Evolutionary conservation across 208 protist genomes (phyloP), one percentile per base, ranked within the genome.

Genomic region (Leishmania tropica): DNA sequence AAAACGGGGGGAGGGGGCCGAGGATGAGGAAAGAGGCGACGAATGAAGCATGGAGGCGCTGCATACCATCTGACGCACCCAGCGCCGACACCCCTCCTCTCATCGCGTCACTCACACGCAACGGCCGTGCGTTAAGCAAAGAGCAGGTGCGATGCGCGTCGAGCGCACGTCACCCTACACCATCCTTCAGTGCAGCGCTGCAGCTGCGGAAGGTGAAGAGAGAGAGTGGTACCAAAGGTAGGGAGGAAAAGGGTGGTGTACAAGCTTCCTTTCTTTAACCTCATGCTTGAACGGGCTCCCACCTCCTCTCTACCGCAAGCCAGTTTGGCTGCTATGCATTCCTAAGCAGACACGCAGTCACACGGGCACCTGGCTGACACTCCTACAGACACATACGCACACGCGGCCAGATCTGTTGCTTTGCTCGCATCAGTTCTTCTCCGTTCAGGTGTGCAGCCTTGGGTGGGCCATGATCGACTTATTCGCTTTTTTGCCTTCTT

Each of bases 381-480:
- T 13, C 51, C 58, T n/a, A n/a, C 72, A 83, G 21, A 65, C 4
- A 80, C 64, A 79, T 37, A 48, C 45, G 35, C 67, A 80, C 62
- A 21, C 37, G 56, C 56, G 65, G 10, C 62, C 56, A 81, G 4
- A 40, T 21, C 2, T 48, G 19, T 15, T 74, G 42, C 28, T 11
- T 45, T 51, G 54, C 13, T 54, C 28, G 70, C 40, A 54, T 35
- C 64, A 19, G 17, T 17, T 47, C 28, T 74, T 54, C 19, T 19
- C 31, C 37, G 40, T 17, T 24, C 10, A 53, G 45, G 40, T 4
- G 21, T 37, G 5, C 65, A 72, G 15, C 7, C 31, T 72, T 11
- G 5, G 40, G 3, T 72, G n/a, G 15, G 24, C 19, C 70, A 28
- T 53, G 24, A 13, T 19, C 37, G 24, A 53, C 47, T 7, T n/a